phyloP scores from a whole-genome alignment of 495 filamentous ascomycete genomes.

The Penicillium waksmanii region DNA sequence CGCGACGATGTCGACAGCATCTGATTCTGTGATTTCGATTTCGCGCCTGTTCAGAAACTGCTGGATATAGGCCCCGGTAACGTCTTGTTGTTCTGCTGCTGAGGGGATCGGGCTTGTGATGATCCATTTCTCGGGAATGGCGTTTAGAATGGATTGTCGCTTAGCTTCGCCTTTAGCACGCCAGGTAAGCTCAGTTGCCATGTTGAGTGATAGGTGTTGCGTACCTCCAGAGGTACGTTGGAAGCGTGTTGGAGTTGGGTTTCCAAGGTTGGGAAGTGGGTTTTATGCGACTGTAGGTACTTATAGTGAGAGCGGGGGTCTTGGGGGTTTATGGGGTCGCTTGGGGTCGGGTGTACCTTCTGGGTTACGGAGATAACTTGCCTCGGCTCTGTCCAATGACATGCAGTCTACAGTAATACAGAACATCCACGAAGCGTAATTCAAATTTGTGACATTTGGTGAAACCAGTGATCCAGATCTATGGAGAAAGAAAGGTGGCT shows the following conservation, averaged over 20 bases:
- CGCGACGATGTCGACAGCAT: slow-evolving; percentile 52
- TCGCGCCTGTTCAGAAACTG: slow-evolving; percentile 59
- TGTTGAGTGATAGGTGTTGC: slow-evolving; percentile 1
- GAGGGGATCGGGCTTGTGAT: slow-evolving; percentile 51
- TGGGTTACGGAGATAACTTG: neutral
- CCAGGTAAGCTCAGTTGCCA: slow-evolving; percentile 42
- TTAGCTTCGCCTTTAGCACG: slow-evolving; percentile 51
- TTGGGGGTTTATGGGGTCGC: slow-evolving; percentile 25
- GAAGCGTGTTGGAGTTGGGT: too few species aligned
- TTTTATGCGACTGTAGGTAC: too few species aligned
- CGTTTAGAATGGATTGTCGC: slow-evolving; percentile 52
- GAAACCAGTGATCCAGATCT: too few species aligned
- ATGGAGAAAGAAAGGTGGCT: too few species aligned
- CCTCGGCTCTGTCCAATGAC: neutral
- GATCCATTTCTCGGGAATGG: slow-evolving; percentile 63
- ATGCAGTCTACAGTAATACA: neutral
- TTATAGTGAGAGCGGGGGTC: slow-evolving; percentile 18
- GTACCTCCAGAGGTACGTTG: neutral
- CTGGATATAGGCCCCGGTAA: slow-evolving; percentile 63
- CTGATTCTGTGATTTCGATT: slow-evolving; percentile 59
- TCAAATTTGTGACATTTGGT: too few species aligned
- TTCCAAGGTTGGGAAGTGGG: too few species aligned
- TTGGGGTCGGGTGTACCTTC: neutral
- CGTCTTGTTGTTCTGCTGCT: slow-evolving; percentile 56
- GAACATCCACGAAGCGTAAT: too few species aligned